A percentile compares a stretch with the other conserved stretches of the same genome.
Evolutionary conservation across 345 rosid genomes (phyloP).

Genomic region (Ceriops tagal): DNA sequence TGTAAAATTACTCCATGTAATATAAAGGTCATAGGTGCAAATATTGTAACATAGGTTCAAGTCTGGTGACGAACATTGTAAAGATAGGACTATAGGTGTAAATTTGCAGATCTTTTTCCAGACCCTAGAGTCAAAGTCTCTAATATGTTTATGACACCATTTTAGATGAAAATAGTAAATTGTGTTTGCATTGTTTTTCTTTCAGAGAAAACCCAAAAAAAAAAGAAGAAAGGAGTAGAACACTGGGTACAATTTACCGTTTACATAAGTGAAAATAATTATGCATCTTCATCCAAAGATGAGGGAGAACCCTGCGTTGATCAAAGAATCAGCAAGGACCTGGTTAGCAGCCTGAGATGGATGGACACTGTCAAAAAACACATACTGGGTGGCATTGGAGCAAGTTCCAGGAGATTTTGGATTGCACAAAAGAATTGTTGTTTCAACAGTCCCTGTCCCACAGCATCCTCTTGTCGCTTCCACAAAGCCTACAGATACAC

Average conservation of each 20-base stretch:
- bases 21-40: neutral
- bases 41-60: too few species aligned
- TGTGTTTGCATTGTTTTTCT: too few species aligned
- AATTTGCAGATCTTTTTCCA: too few species aligned
- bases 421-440: constrained; percentile 71
- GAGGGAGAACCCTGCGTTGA: constrained; percentile 66
- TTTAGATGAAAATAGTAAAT: too few species aligned
- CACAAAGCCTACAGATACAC: constrained; percentile 47
- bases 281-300: constrained; percentile 15
- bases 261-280: neutral
- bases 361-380: constrained; percentile 94
- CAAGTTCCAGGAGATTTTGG: constrained; percentile 71
- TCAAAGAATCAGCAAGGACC: constrained; percentile 63
- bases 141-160: too few species aligned
- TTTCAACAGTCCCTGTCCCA: constrained; percentile 82
- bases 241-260: neutral
- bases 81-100: too few species aligned
- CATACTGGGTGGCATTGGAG: constrained; percentile 70
- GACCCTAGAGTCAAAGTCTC: too few species aligned
- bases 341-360: constrained; percentile 91
- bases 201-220: too few species aligned
- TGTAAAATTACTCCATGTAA: too few species aligned
- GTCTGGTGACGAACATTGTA: too few species aligned
- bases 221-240: constrained; percentile 4
- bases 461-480: constrained; percentile 91